These are phyloP conservation scores for Trichoderma reesei DNA, from an alignment of 495 filamentous ascomycete species.

Conservation along the genomic window DNA sequence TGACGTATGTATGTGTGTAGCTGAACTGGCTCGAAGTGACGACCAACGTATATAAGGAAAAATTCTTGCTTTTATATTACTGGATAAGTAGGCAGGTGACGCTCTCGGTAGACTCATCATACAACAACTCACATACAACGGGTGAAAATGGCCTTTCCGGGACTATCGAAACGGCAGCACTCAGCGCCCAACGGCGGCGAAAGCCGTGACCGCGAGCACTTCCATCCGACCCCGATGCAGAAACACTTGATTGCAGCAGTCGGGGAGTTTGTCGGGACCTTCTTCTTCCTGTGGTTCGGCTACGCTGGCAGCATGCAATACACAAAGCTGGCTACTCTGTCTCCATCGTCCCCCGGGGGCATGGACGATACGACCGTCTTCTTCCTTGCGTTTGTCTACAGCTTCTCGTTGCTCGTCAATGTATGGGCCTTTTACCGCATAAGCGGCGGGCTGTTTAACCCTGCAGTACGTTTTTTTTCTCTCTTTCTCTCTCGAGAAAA, in stretches of 20 bases:
- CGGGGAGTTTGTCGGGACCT: constrained; percentile 40
- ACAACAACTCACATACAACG: background rate
- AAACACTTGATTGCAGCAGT: constrained; percentile 26
- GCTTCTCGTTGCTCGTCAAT: constrained; percentile 56
- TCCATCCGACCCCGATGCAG: constrained; percentile 10
- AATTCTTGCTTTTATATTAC: too few relatives aligned
- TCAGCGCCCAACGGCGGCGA: background rate
- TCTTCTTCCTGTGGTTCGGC: constrained; percentile 43
- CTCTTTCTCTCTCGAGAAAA: background rate
- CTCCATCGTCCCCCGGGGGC: constrained; percentile 14
- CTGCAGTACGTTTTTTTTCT: constrained; percentile 37
- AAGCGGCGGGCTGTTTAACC: constrained; percentile 56
- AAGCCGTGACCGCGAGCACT: background rate
- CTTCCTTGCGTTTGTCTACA: constrained; percentile 31
- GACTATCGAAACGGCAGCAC: background rate
- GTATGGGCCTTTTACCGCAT: constrained; percentile 61
- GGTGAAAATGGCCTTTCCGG: background rate
- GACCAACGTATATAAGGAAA: too few relatives aligned
- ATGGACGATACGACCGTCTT: constrained; percentile 21
- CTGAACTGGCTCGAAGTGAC: too few relatives aligned
- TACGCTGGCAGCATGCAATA: constrained; percentile 32
- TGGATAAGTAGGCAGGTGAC: too few relatives aligned
- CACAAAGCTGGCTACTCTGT: constrained; percentile 19
- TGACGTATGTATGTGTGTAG: too few relatives aligned
- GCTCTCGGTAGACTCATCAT: too few relatives aligned